Percentiles rank a stretch among this genome's conserved stretches.
Evolutionary conservation across 169 alveolate species (phyloP).

Genomic region (Babesia ovis): DNA sequence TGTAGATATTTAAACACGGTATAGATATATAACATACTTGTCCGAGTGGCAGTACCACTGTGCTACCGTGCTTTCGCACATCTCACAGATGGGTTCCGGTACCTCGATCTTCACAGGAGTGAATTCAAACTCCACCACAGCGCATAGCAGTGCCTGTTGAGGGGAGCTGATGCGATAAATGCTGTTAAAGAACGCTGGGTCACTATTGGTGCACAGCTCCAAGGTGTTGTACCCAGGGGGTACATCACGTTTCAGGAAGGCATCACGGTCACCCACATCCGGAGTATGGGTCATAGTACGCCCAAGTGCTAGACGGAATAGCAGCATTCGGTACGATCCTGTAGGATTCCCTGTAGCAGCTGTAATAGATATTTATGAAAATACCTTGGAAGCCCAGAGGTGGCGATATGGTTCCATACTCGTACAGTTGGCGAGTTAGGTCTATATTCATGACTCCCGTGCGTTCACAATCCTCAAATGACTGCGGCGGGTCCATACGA

Average conservation of each 20-base stretch:
- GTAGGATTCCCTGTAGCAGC: constrained; percentile 65
- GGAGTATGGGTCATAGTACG: constrained; percentile 32
- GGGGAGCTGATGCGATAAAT: constrained; percentile 72
- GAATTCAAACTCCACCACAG: constrained; percentile 76
- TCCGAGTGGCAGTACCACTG: constrained; percentile 82
- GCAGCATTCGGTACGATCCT: constrained; percentile 65
- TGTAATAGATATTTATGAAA: neutral
- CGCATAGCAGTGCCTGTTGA: constrained; percentile 75
- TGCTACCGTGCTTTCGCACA: constrained; percentile 79
- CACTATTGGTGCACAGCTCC: constrained; percentile 43
- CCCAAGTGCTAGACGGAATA: constrained; percentile 73
- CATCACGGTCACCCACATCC: constrained; percentile 29
- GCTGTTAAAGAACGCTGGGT: constrained; percentile 39
- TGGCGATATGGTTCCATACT: constrained; percentile 68
- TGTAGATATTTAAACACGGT: neutral
- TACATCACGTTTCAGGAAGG: constrained; percentile 35
- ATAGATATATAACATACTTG: constrained; percentile 27
- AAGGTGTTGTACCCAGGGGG: constrained; percentile 53
- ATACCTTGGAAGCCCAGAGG: constrained; percentile 73
- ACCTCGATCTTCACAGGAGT: constrained; percentile 80
- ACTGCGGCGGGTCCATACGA: constrained; percentile 72
- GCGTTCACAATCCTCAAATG: constrained; percentile 53
- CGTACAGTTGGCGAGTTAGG: constrained; percentile 60
- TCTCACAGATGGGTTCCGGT: constrained; percentile 82
- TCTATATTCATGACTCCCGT: constrained; percentile 25